Evolutionary conservation across 805 yeast genomes (phyloP).

Genomic region (Naumovozyma dairenensis): DNA sequence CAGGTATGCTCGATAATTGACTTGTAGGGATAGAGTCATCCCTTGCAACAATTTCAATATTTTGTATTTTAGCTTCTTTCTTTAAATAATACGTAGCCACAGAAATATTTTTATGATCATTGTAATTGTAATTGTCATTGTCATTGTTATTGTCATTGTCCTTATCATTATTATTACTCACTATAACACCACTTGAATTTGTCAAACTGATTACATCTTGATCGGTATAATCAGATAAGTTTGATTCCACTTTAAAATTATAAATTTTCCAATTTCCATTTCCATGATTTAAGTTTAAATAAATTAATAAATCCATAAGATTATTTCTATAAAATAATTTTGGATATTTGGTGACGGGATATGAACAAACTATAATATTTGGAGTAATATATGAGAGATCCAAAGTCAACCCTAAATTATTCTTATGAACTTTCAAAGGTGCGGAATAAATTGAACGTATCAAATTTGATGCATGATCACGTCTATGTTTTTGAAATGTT

Average conservation of each 20-base stretch:
- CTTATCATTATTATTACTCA: not conserved
- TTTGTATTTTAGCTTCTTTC: not conserved
- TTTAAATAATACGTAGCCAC: not conserved
- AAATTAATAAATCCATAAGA: slow-evolving; percentile 40
- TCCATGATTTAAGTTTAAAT: slow-evolving; percentile 39
- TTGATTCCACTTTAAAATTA: slow-evolving; percentile 56
- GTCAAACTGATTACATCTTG: slow-evolving; percentile 11
- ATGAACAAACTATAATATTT: slow-evolving; percentile 62
- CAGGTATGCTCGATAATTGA: too few relatives aligned
- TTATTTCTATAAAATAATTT: slow-evolving; percentile 43
- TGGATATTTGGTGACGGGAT: slow-evolving; percentile 46
- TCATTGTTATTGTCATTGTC: not conserved
- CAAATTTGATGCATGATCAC: not conserved
- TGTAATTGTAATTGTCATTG: not conserved
- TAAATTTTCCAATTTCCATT: slow-evolving; percentile 55
- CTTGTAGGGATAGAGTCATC: too few relatives aligned
- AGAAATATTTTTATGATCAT: not conserved
- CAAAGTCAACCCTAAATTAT: slow-evolving; percentile 29
- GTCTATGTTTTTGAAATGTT: not conserved
- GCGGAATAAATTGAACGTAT: slow-evolving; percentile 1
- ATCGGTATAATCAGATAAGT: slow-evolving; percentile 30
- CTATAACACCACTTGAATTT: not conserved
- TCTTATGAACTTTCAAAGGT: slow-evolving; percentile 20
- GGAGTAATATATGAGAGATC: slow-evolving; percentile 64
- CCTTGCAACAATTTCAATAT: not conserved